Evolutionary conservation across 129 eudicot genomes (phyloP).

Genomic region (Chrysanthemum seticuspe): DNA sequence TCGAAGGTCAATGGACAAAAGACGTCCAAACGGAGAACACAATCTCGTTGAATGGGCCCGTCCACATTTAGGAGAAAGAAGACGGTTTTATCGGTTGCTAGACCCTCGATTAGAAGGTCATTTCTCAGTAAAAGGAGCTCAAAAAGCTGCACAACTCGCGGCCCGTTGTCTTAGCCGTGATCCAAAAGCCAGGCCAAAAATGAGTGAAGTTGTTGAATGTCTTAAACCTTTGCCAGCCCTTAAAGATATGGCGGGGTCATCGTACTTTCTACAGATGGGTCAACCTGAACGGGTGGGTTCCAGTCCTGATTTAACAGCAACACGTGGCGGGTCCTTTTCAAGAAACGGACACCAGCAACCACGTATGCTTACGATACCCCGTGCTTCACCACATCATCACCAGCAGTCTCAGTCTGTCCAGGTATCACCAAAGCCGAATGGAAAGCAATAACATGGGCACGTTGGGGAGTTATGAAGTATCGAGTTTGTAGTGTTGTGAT

Average conservation of each 20-base stretch:
- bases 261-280: slow-evolving; percentile 42
- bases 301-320: slow-evolving; percentile 48
- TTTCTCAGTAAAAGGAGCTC: slow-evolving; percentile 62
- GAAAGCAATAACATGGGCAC: slow-evolving; percentile 38
- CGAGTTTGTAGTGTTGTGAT: slow-evolving; percentile 22
- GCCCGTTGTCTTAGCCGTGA: slow-evolving; percentile 63
- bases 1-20: slow-evolving; percentile 65
- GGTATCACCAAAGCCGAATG: slow-evolving; percentile 74
- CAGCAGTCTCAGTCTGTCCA: slow-evolving; percentile 33
- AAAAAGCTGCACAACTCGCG: slow-evolving; percentile 62
- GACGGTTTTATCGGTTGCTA: slow-evolving; percentile 50
- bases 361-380: slow-evolving; percentile 77
- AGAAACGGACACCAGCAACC: slow-evolving; percentile 71
- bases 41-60: slow-evolving; percentile 73
- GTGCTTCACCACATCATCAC: slow-evolving; percentile 76
- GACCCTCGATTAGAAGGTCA: slow-evolving; percentile 63
- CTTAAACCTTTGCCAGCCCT: slow-evolving; percentile 57
- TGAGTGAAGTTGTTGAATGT: slow-evolving; percentile 60
- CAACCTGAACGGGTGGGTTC: slow-evolving; percentile 46
- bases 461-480: neutral
- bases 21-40: slow-evolving; percentile 58
- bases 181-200: slow-evolving; percentile 56
- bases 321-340: slow-evolving; percentile 45
- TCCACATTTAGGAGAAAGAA: slow-evolving; percentile 48
- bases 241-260: slow-evolving; percentile 68